Conservation (phyloP, 768 basidiomycete species). For the Termitomyces sp. region DNA sequence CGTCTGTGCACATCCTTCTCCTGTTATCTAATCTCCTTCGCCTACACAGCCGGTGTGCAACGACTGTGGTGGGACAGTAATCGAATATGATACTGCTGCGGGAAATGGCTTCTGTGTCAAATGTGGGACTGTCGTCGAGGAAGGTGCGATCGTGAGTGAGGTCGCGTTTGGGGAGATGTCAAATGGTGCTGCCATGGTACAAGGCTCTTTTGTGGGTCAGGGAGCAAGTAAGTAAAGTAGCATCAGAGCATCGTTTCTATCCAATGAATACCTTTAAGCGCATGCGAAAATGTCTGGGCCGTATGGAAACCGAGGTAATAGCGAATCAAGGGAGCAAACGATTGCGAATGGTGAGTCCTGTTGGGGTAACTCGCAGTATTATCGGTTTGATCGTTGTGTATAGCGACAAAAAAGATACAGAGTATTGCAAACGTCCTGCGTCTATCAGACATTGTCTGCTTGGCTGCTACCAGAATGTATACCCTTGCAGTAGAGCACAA, state of each 20-base stretch:
- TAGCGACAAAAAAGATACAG: constrained; percentile 80
- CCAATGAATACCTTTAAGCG: constrained; percentile 36
- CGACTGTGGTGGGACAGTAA: constrained; percentile 78
- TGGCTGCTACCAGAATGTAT: constrained; percentile 82
- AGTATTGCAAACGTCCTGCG: constrained; percentile 73
- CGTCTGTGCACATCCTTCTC: neutral
- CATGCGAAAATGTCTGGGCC: constrained; percentile 80
- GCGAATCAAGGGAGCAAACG: constrained; percentile 85
- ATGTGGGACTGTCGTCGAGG: constrained; percentile 89
- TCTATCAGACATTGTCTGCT: constrained; percentile 73
- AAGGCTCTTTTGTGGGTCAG: constrained; percentile 87
- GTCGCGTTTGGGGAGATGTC: constrained; percentile 93
- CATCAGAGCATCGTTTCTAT: constrained; percentile 23
- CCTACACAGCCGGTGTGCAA: constrained; percentile 48
- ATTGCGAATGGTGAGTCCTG: constrained; percentile 72
- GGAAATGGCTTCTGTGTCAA: constrained; percentile 81
- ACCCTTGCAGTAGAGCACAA: constrained; percentile 92
- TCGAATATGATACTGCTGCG: constrained; percentile 79
- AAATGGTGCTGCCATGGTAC: constrained; percentile 90
- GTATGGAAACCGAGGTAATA: constrained; percentile 72
- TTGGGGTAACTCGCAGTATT: neutral
- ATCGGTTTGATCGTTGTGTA: neutral
- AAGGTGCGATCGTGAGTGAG: constrained; percentile 91
- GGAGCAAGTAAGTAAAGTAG: constrained; percentile 61
- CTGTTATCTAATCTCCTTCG: constrained; percentile 9